phyloP scores from a whole-genome alignment of 768 basidiomycete genomes.

The Udeniomyces megalosporus region DNA sequence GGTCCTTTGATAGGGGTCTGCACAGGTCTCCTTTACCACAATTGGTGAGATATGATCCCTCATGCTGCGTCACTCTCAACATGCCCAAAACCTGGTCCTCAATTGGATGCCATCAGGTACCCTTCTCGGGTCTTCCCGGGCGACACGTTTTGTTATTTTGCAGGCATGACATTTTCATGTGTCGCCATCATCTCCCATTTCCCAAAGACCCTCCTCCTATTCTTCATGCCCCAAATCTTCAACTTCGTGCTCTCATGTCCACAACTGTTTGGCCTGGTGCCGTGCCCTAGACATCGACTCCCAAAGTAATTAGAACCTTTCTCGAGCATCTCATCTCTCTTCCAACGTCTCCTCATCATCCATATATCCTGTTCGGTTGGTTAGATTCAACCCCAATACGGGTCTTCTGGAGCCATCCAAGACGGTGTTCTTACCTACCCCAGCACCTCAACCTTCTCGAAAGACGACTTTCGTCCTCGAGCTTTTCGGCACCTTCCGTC shows the following conservation, averaged over 20 bases:
- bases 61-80: not conserved
- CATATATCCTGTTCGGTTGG: conserved; percentile 38
- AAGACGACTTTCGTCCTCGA: conserved; percentile 40
- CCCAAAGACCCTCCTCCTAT: conserved; percentile 85
- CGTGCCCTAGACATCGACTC: conserved; percentile 84
- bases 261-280: conserved; percentile 82
- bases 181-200: conserved; percentile 96
- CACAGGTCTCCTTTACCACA: conserved; percentile 78
- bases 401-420: no score
- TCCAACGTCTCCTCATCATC: not conserved
- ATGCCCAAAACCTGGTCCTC: not conserved
- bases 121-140: conserved; percentile 89
- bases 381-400: conserved; percentile 68
- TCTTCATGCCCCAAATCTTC: conserved; percentile 96
- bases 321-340: not conserved
- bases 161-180: conserved; percentile 97
- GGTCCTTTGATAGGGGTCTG: conserved; percentile 83
- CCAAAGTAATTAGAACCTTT: conserved; percentile 50
- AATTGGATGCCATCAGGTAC: conserved; percentile 47
- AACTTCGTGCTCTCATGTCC: conserved; percentile 91
- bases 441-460: not conserved
- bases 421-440: conserved; percentile 6
- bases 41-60: conserved; percentile 57
- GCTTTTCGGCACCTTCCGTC: conserved; percentile 44
- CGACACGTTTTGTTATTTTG: conserved; percentile 92